These are phyloP conservation scores for Coemansia sp. DNA, from an alignment of 192 early-diverging fungal genomes.

Conservation along the genomic window DNA sequence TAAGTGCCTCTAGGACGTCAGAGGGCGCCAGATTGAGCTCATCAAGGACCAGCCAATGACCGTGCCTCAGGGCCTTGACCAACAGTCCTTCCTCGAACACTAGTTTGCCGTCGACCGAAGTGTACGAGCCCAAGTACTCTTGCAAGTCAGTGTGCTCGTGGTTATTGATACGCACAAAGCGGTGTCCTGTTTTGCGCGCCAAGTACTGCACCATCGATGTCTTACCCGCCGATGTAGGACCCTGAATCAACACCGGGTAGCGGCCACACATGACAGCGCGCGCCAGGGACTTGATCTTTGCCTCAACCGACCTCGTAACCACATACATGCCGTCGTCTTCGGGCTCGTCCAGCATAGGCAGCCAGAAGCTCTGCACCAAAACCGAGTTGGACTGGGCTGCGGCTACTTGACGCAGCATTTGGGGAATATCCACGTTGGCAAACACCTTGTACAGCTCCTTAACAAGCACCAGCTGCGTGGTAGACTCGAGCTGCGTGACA, in stretches of 20 bases:
- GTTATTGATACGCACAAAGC: conserved; percentile 98
- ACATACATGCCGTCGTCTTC: conserved; percentile 67
- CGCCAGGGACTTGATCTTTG: conserved; percentile 85
- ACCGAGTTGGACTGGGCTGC: conserved; percentile 52
- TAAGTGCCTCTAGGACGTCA: conserved; percentile 98
- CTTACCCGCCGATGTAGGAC: conserved; percentile 97
- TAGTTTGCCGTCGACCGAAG: conserved; percentile 81
- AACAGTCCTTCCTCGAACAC: conserved; percentile 96
- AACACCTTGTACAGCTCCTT: conserved; percentile 39
- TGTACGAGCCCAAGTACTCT: conserved; percentile 95
- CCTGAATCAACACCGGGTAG: conserved; percentile 97
- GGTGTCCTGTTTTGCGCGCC: conserved; percentile 87
- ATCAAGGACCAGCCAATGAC: conserved; percentile 98
- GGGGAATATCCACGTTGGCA: conserved; percentile 24
- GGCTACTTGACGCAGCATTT: conserved; percentile 40
- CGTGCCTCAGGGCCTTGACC: conserved; percentile 89
- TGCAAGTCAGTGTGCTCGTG: conserved; percentile 99
- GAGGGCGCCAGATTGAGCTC: conserved; percentile 98
- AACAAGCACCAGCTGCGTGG: conserved; percentile 60
- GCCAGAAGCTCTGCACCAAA: conserved; percentile 88
- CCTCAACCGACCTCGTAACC: conserved; percentile 82
- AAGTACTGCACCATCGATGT: conserved; percentile 98
- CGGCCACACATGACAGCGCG: conserved; percentile 88
- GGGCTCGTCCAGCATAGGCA: conserved; percentile 57
- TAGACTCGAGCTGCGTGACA: conserved; percentile 79